Base-by-base conservation (phyloP, 2,329 filamentous ascomycete species). In the Ophiocordyceps camponoti-floridani region DNA sequence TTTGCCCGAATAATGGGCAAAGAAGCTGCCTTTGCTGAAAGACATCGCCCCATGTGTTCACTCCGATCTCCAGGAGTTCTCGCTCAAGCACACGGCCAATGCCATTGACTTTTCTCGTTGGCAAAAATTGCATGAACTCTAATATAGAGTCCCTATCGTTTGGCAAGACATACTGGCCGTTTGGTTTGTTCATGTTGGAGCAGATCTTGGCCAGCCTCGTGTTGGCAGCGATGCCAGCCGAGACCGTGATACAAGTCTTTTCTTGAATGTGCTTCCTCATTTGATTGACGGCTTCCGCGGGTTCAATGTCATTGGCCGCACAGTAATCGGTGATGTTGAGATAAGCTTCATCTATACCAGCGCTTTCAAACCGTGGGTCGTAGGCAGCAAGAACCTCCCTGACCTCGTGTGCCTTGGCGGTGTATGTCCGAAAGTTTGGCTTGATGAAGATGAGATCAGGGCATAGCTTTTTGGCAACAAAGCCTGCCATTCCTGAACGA, bases 261-360 rank as follows among this genome's bases (percentile, higher is more conserved):
- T 84, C 73, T 35, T 82, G 70, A 1, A 98, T 76, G 54, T 94
- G 78, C 11, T 69, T 69, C 10, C 91, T 77, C 66, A 96, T 77
- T 53, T 88, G 78, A 41, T 77, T 70, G 12, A 95, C 83, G 0
- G 71, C 84, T 28, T 85, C 80, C 41, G 82, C 79, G 0, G 89
- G 80, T 0, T 62, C 67, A 57, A 89, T 70, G 11, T 72, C 56
- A 49, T 88, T 79, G 31, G 77, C 72, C 11, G 65, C 53, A 55
- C 89, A 94, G 57, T 94, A 96, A 43, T 79, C 68, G 0, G 91
- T 96, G 47, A 98, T 84, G 54, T 98, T 96, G 27, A 98, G 68
- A 57, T 95, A 98, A 1, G 91, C 91, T 60, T 98, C 91, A 53
- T 98, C 91, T 50, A 94, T 88, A 57, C 87, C 94, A 0, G 89